A percentile compares a stretch with the other conserved stretches of the same genome.
Evolutionary conservation across 768 basidiomycete genomes (phyloP).

Genomic region (Lactarius trivialis): DNA sequence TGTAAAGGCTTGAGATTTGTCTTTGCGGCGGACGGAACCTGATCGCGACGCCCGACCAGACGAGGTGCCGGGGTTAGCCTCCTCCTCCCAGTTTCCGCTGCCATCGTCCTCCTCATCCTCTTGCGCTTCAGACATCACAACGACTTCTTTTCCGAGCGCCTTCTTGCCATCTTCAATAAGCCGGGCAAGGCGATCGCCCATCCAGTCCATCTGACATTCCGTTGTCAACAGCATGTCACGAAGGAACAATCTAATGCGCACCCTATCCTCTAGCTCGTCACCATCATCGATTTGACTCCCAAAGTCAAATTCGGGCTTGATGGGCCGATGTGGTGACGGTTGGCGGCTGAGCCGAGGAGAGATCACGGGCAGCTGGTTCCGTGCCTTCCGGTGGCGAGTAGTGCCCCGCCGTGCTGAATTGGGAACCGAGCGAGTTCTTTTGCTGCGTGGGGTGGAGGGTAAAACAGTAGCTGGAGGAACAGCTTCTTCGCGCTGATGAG

Average conservation of each 20-base stretch:
- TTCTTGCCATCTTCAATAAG: constrained; percentile 77
- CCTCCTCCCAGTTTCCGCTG: constrained; percentile 68
- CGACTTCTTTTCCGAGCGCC: constrained; percentile 71
- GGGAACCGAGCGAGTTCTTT: constrained; percentile 33
- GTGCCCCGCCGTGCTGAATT: constrained; percentile 32
- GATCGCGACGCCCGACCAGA: constrained; percentile 24
- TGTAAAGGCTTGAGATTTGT: constrained; percentile 23
- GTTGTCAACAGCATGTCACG: neutral
- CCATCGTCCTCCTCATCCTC: constrained; percentile 79
- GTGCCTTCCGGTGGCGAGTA: constrained; percentile 35
- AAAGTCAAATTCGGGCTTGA: constrained; percentile 42
- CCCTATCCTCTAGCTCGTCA: constrained; percentile 20
- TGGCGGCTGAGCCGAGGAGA: constrained; percentile 26
- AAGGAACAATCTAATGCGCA: neutral
- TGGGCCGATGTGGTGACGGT: constrained; percentile 24
- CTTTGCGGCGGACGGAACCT: constrained; percentile 24
- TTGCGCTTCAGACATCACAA: constrained; percentile 65
- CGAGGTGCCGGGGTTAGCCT: constrained; percentile 31
- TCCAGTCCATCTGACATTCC: constrained; percentile 67
- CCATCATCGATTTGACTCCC: constrained; percentile 10
- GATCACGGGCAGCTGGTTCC: constrained; percentile 22
- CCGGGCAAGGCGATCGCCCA: constrained; percentile 57
- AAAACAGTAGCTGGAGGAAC: constrained; percentile 30
- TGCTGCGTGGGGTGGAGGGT: constrained; percentile 34
- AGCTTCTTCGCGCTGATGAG: neutral